These are phyloP conservation scores for Leccinum variicolor DNA, from an alignment of 768 basidiomycete genomes.

Conservation along the genomic window DNA sequence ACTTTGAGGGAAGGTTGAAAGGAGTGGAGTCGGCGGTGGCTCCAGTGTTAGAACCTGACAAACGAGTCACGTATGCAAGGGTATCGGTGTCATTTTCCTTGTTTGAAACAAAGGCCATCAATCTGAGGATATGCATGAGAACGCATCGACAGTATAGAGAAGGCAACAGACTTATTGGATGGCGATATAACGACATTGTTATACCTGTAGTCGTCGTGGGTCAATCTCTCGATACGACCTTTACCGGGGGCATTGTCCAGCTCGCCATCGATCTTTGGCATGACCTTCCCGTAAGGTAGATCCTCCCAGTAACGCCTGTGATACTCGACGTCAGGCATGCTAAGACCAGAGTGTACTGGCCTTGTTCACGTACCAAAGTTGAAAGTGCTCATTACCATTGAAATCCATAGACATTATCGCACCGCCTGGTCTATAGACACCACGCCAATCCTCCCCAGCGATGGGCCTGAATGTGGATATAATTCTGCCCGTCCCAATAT, in stretches of 20 bases:
- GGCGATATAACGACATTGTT: slow-evolving; percentile 27
- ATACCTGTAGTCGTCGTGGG: slow-evolving; percentile 37
- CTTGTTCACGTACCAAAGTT: slow-evolving; percentile 34
- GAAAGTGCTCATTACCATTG: slow-evolving; percentile 38
- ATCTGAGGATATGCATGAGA: slow-evolving; percentile 18
- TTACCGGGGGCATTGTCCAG: slow-evolving; percentile 37
- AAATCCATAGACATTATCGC: slow-evolving; percentile 40
- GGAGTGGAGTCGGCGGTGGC: slow-evolving; percentile 26
- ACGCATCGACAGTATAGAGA: neutral
- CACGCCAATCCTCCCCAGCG: slow-evolving; percentile 40
- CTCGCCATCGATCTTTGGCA: slow-evolving; percentile 37
- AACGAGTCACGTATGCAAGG: slow-evolving; percentile 33
- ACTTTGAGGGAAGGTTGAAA: slow-evolving; percentile 32
- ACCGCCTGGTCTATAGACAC: slow-evolving; percentile 34
- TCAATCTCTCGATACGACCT: slow-evolving; percentile 41
- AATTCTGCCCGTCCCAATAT: slow-evolving; percentile 36
- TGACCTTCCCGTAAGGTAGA: slow-evolving; percentile 14
- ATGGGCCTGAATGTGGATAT: slow-evolving; percentile 33
- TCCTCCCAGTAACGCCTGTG: slow-evolving; percentile 45
- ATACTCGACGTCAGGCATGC: neutral
- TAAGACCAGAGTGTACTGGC: neutral
- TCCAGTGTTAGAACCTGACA: slow-evolving; percentile 31
- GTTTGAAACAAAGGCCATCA: slow-evolving; percentile 40
- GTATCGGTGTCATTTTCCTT: slow-evolving; percentile 39
- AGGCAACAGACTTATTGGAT: slow-evolving; percentile 33